Evolutionary conservation across 805 yeast genomes (phyloP).

Genomic region (Teunomyces kruisii): DNA sequence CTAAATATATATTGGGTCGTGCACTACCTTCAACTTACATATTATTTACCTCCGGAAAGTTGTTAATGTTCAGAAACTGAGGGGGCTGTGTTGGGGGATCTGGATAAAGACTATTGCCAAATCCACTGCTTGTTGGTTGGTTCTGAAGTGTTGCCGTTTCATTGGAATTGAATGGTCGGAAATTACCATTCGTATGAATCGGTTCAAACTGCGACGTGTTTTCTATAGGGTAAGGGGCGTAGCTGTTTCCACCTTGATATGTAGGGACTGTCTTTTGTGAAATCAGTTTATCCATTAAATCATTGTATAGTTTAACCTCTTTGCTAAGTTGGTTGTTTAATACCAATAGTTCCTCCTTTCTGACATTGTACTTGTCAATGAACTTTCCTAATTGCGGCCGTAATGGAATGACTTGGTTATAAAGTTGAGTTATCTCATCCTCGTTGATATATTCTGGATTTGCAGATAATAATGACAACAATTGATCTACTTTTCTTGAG

Average conservation of each 20-base stretch:
- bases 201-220: not conserved
- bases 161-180: not conserved
- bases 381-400: slow-evolving; percentile 72
- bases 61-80: slow-evolving; percentile 28
- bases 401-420: slow-evolving; percentile 69
- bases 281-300: slow-evolving; percentile 52
- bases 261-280: slow-evolving; percentile 9
- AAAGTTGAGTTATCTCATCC: slow-evolving; percentile 67
- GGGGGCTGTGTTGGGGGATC: slow-evolving; percentile 6
- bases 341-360: slow-evolving; percentile 73
- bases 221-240: slow-evolving; percentile 8
- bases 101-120: slow-evolving; percentile 28
- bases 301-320: slow-evolving; percentile 70
- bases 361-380: slow-evolving; percentile 73
- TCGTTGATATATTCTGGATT: slow-evolving; percentile 44
- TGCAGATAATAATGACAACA: slow-evolving; percentile 54
- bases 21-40: slow-evolving; percentile 10
- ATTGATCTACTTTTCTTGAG: slow-evolving; percentile 61
- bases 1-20: not conserved
- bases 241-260: not conserved
- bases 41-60: slow-evolving; percentile 27
- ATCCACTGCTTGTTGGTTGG: slow-evolving; percentile 42
- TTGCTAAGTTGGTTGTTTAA: slow-evolving; percentile 68
- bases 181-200: not conserved
- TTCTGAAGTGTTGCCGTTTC: not conserved